phyloP scores from a whole-genome alignment of 306 rosid genomes.

The Sesbania bispinosa region DNA sequence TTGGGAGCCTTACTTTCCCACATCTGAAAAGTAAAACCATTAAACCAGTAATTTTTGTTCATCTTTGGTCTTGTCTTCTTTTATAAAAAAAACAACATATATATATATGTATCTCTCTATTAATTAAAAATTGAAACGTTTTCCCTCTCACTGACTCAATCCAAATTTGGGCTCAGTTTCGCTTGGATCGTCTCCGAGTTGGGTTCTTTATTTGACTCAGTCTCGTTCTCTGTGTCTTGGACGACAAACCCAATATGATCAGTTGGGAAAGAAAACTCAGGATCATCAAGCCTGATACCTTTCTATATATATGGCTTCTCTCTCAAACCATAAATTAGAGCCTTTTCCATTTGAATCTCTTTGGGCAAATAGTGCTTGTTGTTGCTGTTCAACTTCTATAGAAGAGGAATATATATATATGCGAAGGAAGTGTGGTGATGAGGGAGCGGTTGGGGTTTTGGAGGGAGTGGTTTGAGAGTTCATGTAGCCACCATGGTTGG shows the following conservation, averaged over 20 bases:
- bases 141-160: too few species aligned
- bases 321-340: neutral
- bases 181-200: neutral
- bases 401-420: constrained; percentile 24
- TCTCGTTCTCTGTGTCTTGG: neutral
- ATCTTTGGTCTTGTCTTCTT: too few species aligned
- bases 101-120: too few species aligned
- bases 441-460: constrained; percentile 20
- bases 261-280: neutral
- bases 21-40: too few species aligned
- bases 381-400: constrained; percentile 31
- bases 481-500: constrained; percentile 96
- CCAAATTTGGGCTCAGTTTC: constrained; percentile 29
- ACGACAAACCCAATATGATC: neutral
- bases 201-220: neutral
- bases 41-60: too few species aligned
- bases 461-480: constrained; percentile 68
- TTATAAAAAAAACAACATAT: too few species aligned
- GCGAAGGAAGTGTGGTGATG: constrained; percentile 16
- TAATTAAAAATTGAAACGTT: too few species aligned
- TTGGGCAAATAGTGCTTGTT: too few species aligned
- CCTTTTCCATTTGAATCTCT: constrained; percentile 17
- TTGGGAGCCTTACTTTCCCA: too few species aligned
- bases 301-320: neutral
- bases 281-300: neutral